These are phyloP conservation scores for Myrmaecium sp. DNA, from an alignment of 2,329 filamentous ascomycete species.

Conservation along the genomic window DNA sequence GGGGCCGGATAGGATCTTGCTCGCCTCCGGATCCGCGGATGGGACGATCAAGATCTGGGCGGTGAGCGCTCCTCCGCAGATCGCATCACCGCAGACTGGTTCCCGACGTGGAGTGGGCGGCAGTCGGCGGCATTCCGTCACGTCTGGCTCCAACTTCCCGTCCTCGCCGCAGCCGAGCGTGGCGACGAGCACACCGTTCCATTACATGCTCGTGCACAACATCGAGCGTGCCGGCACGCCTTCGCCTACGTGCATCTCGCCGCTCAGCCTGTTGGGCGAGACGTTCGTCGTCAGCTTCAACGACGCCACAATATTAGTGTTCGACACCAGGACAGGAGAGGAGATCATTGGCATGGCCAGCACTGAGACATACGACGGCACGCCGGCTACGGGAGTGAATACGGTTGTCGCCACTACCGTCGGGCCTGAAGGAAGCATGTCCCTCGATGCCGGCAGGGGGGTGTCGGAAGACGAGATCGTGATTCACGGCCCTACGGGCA, in stretches of 20 bases:
- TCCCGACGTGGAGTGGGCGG: slow-evolving; percentile 52
- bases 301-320: slow-evolving; percentile 79
- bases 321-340: slow-evolving; percentile 81
- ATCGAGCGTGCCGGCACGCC: slow-evolving; percentile 54
- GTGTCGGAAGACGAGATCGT: slow-evolving; percentile 56
- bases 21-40: slow-evolving; percentile 86
- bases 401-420: slow-evolving; percentile 75
- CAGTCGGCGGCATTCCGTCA: slow-evolving; percentile 80
- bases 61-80: slow-evolving; percentile 74
- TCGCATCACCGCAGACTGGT: slow-evolving; percentile 63
- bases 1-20: slow-evolving; percentile 65
- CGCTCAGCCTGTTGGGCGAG: slow-evolving; percentile 65
- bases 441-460: slow-evolving; percentile 42
- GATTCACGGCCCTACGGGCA: slow-evolving; percentile 68
- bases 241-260: slow-evolving; percentile 83
- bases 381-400: slow-evolving; percentile 69
- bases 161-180: slow-evolving; percentile 78
- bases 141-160: slow-evolving; percentile 81
- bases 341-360: slow-evolving; percentile 88
- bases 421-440: slow-evolving; percentile 50
- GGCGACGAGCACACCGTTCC: slow-evolving; percentile 71
- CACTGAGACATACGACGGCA: slow-evolving; percentile 82
- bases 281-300: slow-evolving; percentile 87
- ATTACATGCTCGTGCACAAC: slow-evolving; percentile 74
- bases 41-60: slow-evolving; percentile 89